phyloP scores from a whole-genome alignment of 73 alveolate species.

The Paramecium sonneborni region DNA sequence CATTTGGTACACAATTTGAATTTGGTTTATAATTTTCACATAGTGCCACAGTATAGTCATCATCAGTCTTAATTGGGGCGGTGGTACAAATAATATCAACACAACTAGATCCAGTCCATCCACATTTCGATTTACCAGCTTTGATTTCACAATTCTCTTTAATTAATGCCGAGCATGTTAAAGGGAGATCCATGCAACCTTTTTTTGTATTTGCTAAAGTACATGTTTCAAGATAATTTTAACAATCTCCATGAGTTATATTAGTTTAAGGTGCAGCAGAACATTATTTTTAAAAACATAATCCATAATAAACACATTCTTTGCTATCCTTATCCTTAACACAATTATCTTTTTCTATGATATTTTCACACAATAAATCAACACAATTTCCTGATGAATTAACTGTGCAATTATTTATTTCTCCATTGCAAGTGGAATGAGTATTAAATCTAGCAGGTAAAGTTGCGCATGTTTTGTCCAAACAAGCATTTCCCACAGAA shows the following conservation, averaged over 20 bases:
- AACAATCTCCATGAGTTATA: neutral
- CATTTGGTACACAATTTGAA: neutral
- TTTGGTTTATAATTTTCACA: neutral
- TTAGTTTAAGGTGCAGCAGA: neutral
- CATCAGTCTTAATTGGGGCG: neutral
- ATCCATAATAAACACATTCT: neutral
- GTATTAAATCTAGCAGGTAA: neutral
- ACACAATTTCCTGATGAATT: neutral
- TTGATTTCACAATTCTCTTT: neutral
- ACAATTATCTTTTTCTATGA: neutral
- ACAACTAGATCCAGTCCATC: conserved; percentile 22
- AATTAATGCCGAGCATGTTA: neutral
- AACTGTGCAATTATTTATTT: neutral
- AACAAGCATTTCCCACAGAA: neutral
- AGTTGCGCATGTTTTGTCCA: neutral
- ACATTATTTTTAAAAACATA: neutral
- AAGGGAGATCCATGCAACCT: neutral
- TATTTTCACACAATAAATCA: neutral
- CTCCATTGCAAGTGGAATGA: neutral
- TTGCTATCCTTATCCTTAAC: neutral
- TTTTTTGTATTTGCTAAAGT: neutral
- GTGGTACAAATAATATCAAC: neutral
- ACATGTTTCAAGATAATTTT: neutral
- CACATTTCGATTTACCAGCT: neutral
- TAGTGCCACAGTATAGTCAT: neutral